Percentiles rank a stretch among this genome's conserved stretches.
Evolutionary conservation across 1,284 basidiomycete genomes (phyloP).

Genomic region (Golubevia sp.): DNA sequence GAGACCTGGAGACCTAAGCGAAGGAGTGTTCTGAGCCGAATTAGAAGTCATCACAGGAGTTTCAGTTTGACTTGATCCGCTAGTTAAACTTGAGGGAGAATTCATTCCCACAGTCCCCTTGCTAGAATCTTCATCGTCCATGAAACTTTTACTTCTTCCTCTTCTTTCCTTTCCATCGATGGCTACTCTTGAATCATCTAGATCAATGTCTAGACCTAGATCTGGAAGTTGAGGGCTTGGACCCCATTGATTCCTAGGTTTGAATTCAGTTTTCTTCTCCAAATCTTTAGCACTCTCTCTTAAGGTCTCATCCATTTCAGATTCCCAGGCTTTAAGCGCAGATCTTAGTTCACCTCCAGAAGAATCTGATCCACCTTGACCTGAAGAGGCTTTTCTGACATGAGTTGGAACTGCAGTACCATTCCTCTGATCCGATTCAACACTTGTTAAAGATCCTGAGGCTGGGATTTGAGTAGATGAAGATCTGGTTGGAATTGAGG

Average conservation of each 20-base stretch:
- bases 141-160: slow-evolving; percentile 30
- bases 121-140: slow-evolving; percentile 22
- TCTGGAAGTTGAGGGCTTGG: slow-evolving; percentile 32
- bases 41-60: no score
- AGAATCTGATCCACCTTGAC: not conserved
- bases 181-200: no score
- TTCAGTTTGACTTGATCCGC: no score
- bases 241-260: slow-evolving; percentile 23
- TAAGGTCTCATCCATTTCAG: slow-evolving; percentile 37
- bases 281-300: slow-evolving; percentile 21
- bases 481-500: no score
- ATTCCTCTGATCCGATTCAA: no score
- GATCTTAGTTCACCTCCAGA: slow-evolving; percentile 17
- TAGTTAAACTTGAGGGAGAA: no score
- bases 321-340: slow-evolving; percentile 30
- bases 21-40: no score
- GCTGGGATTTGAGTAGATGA: no score
- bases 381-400: not conserved
- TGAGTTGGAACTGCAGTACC: not conserved
- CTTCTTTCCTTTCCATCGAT: not conserved
- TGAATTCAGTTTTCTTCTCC: slow-evolving; percentile 9
- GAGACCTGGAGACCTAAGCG: no score
- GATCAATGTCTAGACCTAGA: slow-evolving; percentile 20
- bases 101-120: no score
- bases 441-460: no score